Conservation (phyloP, 2,329 filamentous ascomycete genomes). For the Botrytis fabae region DNA sequence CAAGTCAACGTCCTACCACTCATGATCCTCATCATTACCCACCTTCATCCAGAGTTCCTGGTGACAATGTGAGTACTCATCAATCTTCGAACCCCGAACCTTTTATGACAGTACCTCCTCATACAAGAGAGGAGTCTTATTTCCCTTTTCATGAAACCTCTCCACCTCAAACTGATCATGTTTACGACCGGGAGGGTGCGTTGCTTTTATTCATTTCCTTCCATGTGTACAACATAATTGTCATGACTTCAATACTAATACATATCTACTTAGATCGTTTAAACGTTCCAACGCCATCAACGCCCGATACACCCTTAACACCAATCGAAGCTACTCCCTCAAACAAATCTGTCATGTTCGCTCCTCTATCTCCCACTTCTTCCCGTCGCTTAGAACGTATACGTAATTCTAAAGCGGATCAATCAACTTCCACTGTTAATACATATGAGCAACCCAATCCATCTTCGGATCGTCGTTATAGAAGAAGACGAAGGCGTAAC, state of each 20-base stretch:
- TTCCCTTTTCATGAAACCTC: slow-evolving; percentile 37
- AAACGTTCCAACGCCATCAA: neutral
- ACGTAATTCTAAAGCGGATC: slow-evolving; percentile 15
- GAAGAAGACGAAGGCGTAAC: slow-evolving; percentile 30
- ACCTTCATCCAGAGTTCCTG: slow-evolving; percentile 28
- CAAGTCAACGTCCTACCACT: slow-evolving; percentile 27
- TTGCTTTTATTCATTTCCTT: slow-evolving; percentile 20
- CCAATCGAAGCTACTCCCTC: slow-evolving; percentile 11
- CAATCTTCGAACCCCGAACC: slow-evolving; percentile 28
- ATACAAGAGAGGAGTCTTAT: slow-evolving; percentile 27
- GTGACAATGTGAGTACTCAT: slow-evolving; percentile 42
- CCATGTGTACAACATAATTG: neutral
- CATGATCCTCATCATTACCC: slow-evolving; percentile 35
- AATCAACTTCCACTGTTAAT: slow-evolving; percentile 15
- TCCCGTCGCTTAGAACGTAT: slow-evolving; percentile 27
- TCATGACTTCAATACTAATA: neutral
- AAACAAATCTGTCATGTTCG: slow-evolving; percentile 40
- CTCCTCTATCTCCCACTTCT: slow-evolving; percentile 38
- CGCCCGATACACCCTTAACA: neutral
- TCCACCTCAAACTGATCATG: slow-evolving; percentile 32
- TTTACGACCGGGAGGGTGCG: slow-evolving; percentile 30
- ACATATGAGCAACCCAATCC: slow-evolving; percentile 21
- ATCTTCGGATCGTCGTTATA: slow-evolving; percentile 23
- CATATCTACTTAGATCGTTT: slow-evolving; percentile 3
- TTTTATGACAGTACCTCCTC: slow-evolving; percentile 23